Evolutionary conservation across 1,139 yeast genomes (phyloP), one percentile per base, ranked within the genome.

Genomic region (Geotrichum candidum): DNA sequence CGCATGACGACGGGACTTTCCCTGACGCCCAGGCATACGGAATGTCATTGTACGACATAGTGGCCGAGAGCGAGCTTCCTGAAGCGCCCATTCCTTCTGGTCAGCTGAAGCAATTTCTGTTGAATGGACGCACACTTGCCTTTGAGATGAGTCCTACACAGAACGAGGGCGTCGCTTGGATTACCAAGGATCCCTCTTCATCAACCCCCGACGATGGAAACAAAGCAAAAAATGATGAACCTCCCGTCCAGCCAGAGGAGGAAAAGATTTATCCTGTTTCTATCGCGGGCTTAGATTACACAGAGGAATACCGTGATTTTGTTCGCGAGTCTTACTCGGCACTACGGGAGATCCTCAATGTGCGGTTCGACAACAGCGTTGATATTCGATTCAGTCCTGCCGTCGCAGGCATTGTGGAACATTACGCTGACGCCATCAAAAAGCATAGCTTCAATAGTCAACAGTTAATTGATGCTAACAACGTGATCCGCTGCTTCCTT

Each of bases 101-200:
- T 3, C 69, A 68, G 59, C 64, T 74, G 57, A 65, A 71, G 27
- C 65, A 64, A 46, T 75, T 77, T 76, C 63, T 66, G 52, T 64
- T 73, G 56, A 64, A 73, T 31, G 73, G 78, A 5, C 69, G 81
- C 60, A 71, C 75, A 9, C 65, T 83, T 51, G 77, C 77, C 56
- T 81, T 80, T 64, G 72, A 74, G 60, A 63, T 80, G 56, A 76
- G 76, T 58, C 80, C 83, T 2, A 71, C 77, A 22, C 70, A 77
- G 3, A 70, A 73, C 22, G 77, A 76, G 53, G 78, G 80, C 31
- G 73, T 74, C 65, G 77, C 80, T 23, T 78, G 77, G 69, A 72
- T 80, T 27, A 70, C 74, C 41, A 70, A 70, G 41, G 70, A 73
- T n/a, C 65, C 68, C 7, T 41, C 15, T 66, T 35, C 41, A 6